phyloP scores from a whole-genome alignment of 108 stramenopile species.

The Fistulifera solaris region DNA sequence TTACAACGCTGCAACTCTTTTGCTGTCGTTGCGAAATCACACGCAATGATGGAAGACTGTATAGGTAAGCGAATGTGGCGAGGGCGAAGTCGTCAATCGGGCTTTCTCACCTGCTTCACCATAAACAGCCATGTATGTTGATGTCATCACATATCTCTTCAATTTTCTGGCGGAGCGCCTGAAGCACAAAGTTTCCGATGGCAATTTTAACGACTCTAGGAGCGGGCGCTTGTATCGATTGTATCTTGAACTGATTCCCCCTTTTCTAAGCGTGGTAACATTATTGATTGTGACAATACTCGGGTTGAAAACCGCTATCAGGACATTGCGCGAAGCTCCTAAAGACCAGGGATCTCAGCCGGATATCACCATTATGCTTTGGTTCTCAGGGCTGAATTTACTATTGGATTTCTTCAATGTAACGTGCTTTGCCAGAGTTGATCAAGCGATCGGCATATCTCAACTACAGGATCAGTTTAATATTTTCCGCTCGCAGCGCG shows the following conservation, averaged over 20 bases:
- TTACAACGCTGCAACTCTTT: conserved; percentile 26
- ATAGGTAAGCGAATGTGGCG: too few species aligned
- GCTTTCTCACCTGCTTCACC: too few species aligned
- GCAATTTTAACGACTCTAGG: neutral
- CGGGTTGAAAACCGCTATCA: conserved; percentile 17
- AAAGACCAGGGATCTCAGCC: conserved; percentile 10
- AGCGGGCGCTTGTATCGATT: conserved; percentile 15
- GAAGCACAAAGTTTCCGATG: conserved; percentile 8
- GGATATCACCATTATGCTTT: conserved; percentile 53
- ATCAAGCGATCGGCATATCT: neutral
- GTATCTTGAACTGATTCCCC: conserved; percentile 67
- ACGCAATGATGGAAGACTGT: conserved; percentile 37
- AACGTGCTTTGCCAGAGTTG: conserved; percentile 44
- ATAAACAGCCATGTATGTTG: conserved; percentile 23
- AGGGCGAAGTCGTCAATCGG: too few species aligned
- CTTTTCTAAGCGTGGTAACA: conserved; percentile 51
- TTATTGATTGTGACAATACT: conserved; percentile 42
- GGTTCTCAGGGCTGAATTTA: conserved; percentile 56
- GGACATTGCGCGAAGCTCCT: conserved; percentile 8
- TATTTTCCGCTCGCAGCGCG: neutral
- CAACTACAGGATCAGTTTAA: too few species aligned
- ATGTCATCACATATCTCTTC: conserved; percentile 33
- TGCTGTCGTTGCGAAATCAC: conserved; percentile 27
- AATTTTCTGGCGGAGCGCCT: conserved; percentile 25
- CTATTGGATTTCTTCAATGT: conserved; percentile 68